Percentiles rank a stretch among this genome's conserved stretches.
These are phyloP conservation scores for Gonium pectorale DNA, from an alignment of 139 green algal genomes.

Conservation along the genomic window DNA sequence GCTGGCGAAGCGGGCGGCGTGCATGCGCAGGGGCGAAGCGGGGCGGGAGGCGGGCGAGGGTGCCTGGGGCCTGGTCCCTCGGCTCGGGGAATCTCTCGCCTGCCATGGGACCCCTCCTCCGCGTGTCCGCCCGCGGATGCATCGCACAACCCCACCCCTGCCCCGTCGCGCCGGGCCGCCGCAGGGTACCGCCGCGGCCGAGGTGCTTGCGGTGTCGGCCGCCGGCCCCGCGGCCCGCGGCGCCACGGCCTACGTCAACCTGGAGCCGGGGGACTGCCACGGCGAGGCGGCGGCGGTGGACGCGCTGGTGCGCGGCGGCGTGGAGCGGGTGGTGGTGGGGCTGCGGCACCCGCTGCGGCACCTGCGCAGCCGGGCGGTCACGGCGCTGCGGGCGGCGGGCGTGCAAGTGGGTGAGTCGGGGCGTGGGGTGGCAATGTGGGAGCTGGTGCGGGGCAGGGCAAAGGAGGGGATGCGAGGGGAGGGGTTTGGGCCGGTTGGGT, in stretches of 20 bases:
- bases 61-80: too few species aligned
- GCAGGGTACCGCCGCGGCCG: slow-evolving; percentile 79
- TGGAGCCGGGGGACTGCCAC: slow-evolving; percentile 92
- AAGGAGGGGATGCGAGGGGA: background rate
- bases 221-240: slow-evolving; percentile 58
- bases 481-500: background rate
- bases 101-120: background rate
- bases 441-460: background rate
- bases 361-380: slow-evolving; percentile 73
- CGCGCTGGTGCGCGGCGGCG: slow-evolving; percentile 78
- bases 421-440: background rate
- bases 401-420: slow-evolving; percentile 80
- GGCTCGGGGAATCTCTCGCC: too few species aligned
- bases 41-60: too few species aligned
- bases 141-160: too few species aligned
- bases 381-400: slow-evolving; percentile 73
- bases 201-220: slow-evolving; percentile 68
- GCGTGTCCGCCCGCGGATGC: too few species aligned
- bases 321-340: slow-evolving; percentile 93
- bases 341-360: slow-evolving; percentile 89
- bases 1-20: too few species aligned
- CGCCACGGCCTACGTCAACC: slow-evolving; percentile 92
- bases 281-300: slow-evolving; percentile 81
- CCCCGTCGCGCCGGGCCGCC: too few species aligned
- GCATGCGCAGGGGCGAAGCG: too few species aligned